Conservation (phyloP, 2,329 filamentous ascomycete species). For the Kalmusia sp. region DNA sequence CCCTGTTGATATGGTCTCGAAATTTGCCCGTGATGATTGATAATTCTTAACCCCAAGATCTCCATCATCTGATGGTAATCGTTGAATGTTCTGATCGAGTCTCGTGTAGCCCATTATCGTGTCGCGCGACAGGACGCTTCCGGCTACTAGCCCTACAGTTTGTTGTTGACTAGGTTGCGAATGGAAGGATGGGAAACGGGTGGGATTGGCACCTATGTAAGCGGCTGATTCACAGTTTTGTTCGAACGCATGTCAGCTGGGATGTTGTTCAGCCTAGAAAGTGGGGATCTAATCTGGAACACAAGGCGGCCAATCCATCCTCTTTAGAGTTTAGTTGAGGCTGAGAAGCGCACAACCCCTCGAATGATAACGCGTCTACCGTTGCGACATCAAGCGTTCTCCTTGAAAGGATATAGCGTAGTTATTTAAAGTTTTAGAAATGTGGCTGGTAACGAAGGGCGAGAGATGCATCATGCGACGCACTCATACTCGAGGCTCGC, state of each 20-base stretch:
- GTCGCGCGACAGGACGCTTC: not conserved
- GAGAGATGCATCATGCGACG: too few relatives aligned
- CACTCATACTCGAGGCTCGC: too few relatives aligned
- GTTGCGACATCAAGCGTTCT: too few relatives aligned
- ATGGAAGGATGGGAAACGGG: not conserved
- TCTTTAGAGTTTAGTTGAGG: not conserved
- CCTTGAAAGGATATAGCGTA: too few relatives aligned
- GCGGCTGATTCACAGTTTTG: not conserved
- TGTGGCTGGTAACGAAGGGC: too few relatives aligned
- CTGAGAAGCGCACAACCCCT: not conserved
- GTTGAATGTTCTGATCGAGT: not conserved
- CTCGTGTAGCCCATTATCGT: conserved; percentile 1
- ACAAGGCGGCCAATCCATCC: conserved; percentile 4
- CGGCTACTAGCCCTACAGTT: not conserved
- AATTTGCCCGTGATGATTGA: not conserved
- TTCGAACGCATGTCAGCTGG: not conserved
- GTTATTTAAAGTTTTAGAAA: too few relatives aligned
- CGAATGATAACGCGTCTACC: too few relatives aligned
- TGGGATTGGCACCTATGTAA: too few relatives aligned
- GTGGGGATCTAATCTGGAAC: not conserved
- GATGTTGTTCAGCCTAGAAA: not conserved
- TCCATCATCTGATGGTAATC: not conserved
- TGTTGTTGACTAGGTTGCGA: too few relatives aligned
- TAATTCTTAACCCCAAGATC: not conserved
- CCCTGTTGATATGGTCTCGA: not conserved